Base-by-base conservation (phyloP, 2,329 filamentous ascomycete genomes). In the Cladophialophora carrionii region DNA sequence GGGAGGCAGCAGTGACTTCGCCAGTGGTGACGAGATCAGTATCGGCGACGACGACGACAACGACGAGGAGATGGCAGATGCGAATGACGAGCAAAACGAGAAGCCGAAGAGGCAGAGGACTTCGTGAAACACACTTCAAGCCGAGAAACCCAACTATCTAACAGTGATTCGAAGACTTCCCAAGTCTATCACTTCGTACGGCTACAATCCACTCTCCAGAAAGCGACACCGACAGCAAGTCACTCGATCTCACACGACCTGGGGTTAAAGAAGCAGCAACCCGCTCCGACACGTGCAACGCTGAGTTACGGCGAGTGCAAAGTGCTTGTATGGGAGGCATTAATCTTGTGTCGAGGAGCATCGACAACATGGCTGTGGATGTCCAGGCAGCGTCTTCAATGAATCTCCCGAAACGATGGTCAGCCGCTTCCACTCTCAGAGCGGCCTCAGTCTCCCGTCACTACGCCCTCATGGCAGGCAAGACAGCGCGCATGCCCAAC, bases 11-110 rank as follows among this genome's bases (percentile, higher is more conserved):
- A 68, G 65, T 53, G 60, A 46, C 12, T 66, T 66, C 57, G 69
- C 61, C 9, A 70, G 66, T 60, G 68, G 68, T 5, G 68, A 70
- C 46, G 68, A 70, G 57, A 70, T 70, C 53, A 71, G 68, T 54
- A 71, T 67, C 22, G 70, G 69, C 14, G 70, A 70, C 5, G 68
- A 70, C n/a, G 69, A 69, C 26, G 26, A 29, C 26, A 6, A 29
- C 6, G 66, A 72, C 46, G 66, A 71, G 51, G 70, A 69, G 37
- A 70, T 70, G 66, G 64, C 17, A n/a, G 62, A 68, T 26, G 65
- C 46, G 10, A 61, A 52, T 17, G 67, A 65, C 24, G 63, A 61
- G 24, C 61, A 61, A 43, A 66, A 69, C 53, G 61, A 65, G 12
- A 70, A 71, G 57, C 70, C 69, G 17, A 72, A 72, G 49, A 60